Percentiles rank a stretch among this genome's conserved stretches.
Conservation (phyloP, 768 basidiomycete genomes). For the Tricholoma saponaceum region DNA sequence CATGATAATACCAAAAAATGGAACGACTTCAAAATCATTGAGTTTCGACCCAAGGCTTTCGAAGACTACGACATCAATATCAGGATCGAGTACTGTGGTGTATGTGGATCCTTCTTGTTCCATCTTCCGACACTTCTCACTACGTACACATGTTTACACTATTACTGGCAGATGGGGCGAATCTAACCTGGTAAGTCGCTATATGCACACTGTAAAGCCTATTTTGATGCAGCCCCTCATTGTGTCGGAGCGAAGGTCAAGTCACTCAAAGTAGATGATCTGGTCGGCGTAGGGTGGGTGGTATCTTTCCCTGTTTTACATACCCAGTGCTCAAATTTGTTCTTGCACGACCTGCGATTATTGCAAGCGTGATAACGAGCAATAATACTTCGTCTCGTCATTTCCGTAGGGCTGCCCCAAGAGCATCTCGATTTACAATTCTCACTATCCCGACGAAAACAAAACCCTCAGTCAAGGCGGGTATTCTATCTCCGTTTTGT, state of each 20-base stretch:
- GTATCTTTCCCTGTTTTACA: background rate
- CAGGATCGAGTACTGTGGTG: constrained; percentile 44
- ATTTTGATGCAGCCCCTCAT: too few species aligned
- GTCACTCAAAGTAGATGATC: constrained; percentile 52
- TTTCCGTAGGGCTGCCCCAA: constrained; percentile 34
- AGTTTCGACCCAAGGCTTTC: constrained; percentile 49
- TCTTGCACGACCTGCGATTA: constrained; percentile 45
- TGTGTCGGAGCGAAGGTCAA: constrained; percentile 51
- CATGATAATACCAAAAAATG: constrained; percentile 33
- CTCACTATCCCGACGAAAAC: constrained; percentile 30
- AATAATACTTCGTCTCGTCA: constrained; percentile 32
- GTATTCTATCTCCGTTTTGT: constrained; percentile 52
- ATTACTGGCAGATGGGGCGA: constrained; percentile 32
- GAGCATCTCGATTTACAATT: constrained; percentile 37
- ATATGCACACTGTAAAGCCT: background rate
- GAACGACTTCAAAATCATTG: constrained; percentile 38
- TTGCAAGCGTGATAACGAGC: constrained; percentile 50
- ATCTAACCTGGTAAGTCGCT: constrained; percentile 20
- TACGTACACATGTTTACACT: constrained; percentile 23
- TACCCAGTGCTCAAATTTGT: constrained; percentile 37
- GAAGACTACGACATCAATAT: constrained; percentile 55
- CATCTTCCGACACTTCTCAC: constrained; percentile 18
- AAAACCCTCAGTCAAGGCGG: constrained; percentile 36
- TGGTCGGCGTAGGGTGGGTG: constrained; percentile 41
- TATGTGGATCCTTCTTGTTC: constrained; percentile 37